A percentile compares a stretch with the other conserved stretches of the same genome.
Evolutionary conservation across 2,329 filamentous ascomycete species (phyloP).

Genomic region (Trichoderma sp.): DNA sequence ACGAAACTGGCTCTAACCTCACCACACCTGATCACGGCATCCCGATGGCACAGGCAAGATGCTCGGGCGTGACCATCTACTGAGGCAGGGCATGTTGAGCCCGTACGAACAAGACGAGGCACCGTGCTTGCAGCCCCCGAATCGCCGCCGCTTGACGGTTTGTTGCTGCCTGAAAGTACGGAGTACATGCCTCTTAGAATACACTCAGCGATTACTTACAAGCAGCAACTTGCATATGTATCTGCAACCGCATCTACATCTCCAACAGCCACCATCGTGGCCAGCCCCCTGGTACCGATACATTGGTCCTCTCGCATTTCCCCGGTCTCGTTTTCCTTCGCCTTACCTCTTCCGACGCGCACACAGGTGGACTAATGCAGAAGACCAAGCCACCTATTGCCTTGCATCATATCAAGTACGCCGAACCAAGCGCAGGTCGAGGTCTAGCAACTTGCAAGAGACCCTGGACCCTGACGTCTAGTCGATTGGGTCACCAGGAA

Average conservation of each 20-base stretch:
- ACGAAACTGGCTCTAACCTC: not conserved
- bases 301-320: not conserved
- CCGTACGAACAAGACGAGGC: not conserved
- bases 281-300: not conserved
- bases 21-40: not conserved
- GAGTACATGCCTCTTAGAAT: not conserved
- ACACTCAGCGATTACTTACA: too few species aligned
- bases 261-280: not conserved
- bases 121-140: slow-evolving; percentile 5
- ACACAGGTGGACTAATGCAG: not conserved
- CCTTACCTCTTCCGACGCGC: not conserved
- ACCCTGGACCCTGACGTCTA: slow-evolving; percentile 2
- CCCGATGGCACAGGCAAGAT: not conserved
- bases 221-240: too few species aligned
- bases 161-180: not conserved
- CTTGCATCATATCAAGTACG: not conserved
- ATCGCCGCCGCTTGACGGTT: not conserved
- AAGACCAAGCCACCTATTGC: not conserved
- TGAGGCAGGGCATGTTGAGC: not conserved
- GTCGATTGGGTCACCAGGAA: not conserved
- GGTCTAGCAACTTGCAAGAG: not conserved
- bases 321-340: not conserved
- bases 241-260: too few species aligned
- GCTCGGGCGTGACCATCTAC: not conserved
- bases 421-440: too few species aligned